Evolutionary conservation across 2,329 filamentous ascomycete genomes (phyloP).

Genomic region (Fusarium neocosmosporiellum): DNA sequence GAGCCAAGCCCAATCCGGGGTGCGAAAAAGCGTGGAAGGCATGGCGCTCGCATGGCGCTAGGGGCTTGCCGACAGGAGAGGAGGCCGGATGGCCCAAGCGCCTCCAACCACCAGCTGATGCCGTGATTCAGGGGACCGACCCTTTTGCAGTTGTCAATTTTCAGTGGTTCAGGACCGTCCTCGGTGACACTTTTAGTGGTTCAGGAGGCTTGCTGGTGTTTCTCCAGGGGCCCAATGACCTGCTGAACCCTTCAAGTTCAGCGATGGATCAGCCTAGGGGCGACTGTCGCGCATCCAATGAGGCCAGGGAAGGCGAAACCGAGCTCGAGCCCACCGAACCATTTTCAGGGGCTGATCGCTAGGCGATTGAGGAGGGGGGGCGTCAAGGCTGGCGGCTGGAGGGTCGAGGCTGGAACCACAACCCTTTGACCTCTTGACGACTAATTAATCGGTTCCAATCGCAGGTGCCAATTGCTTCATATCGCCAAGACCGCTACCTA

Average conservation of each 20-base stretch:
- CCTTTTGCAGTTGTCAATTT: slow-evolving; percentile 15
- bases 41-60: slow-evolving; percentile 43
- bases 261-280: slow-evolving; percentile 4
- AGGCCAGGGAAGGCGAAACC: slow-evolving; percentile 11
- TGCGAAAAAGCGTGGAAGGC: slow-evolving; percentile 3
- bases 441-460: neutral
- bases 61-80: slow-evolving; percentile 20
- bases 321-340: slow-evolving; percentile 24
- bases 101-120: slow-evolving; percentile 24
- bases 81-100: slow-evolving; percentile 14
- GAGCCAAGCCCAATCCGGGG: slow-evolving; percentile 24
- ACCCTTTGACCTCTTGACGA: slow-evolving; percentile 18
- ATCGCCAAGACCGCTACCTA: neutral
- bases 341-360: slow-evolving; percentile 36
- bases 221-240: slow-evolving; percentile 13
- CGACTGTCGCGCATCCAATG: slow-evolving; percentile 8
- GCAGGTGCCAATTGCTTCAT: neutral
- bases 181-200: slow-evolving; percentile 11
- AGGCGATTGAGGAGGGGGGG: slow-evolving; percentile 14
- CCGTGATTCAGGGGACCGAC: slow-evolving; percentile 29
- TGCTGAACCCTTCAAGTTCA: neutral
- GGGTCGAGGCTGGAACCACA: slow-evolving; percentile 2
- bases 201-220: slow-evolving; percentile 2
- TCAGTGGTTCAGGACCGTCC: slow-evolving; percentile 18
- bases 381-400: slow-evolving; percentile 6